Conservation (phyloP, 176 grass and related monocot species). For the Zizania latifolia region DNA sequence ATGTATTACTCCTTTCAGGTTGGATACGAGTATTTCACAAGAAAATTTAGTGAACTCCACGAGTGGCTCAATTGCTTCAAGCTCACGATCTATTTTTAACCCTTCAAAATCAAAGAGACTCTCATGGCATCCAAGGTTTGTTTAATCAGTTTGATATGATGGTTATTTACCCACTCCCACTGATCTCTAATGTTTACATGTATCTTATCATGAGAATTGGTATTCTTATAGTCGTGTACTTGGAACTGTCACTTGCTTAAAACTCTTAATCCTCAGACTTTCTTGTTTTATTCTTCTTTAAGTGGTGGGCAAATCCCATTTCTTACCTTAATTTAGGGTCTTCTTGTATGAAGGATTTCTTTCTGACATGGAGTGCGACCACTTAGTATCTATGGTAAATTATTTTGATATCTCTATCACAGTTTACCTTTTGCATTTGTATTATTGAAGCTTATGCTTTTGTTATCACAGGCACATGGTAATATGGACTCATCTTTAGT, state of each 20-base stretch:
- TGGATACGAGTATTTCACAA: slow-evolving; percentile 1
- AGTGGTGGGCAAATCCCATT: slow-evolving; percentile 33
- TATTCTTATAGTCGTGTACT: slow-evolving; percentile 7
- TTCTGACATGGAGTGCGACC: slow-evolving; percentile 59
- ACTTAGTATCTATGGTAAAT: slow-evolving; percentile 85
- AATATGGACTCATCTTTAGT: slow-evolving; percentile 33
- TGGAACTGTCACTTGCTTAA: neutral
- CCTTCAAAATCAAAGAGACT: slow-evolving; percentile 62
- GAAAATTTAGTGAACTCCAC: neutral
- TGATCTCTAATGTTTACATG: neutral
- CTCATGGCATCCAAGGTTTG: slow-evolving; percentile 75
- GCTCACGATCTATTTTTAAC: slow-evolving; percentile 36
- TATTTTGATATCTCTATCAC: slow-evolving; percentile 1
- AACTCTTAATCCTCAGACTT: neutral
- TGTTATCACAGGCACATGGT: slow-evolving; percentile 46
- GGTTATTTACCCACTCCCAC: neutral
- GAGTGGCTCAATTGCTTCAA: slow-evolving; percentile 2
- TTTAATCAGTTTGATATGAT: neutral
- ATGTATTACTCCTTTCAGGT: slow-evolving; percentile 14
- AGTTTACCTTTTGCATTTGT: slow-evolving; percentile 2
- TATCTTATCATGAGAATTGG: neutral
- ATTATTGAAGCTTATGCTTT: slow-evolving; percentile 12
- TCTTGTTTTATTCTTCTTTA: slow-evolving; percentile 6
- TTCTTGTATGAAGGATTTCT: slow-evolving; percentile 95
- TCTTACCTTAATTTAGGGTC: slow-evolving; percentile 79